Conservation (phyloP, 2,329 filamentous ascomycete genomes). For the Chaetomiaceae sp. region DNA sequence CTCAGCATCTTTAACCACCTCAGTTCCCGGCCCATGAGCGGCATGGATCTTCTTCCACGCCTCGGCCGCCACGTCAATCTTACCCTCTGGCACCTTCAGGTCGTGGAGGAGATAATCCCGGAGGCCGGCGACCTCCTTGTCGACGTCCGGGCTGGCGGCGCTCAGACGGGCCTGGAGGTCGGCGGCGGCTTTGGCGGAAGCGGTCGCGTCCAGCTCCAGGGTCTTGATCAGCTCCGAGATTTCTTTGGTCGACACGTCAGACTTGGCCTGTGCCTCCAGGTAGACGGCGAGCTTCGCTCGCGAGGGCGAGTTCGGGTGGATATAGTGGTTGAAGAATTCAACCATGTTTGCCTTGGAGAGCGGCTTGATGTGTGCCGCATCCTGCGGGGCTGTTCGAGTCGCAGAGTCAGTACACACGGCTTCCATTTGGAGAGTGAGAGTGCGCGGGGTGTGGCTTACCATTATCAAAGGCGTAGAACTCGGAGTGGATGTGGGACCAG, state of each 20-base stretch:
- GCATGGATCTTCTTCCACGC: slow-evolving; percentile 35
- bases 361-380: slow-evolving; percentile 68
- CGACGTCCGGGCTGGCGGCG: slow-evolving; percentile 40
- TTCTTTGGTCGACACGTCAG: slow-evolving; percentile 41
- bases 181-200: slow-evolving; percentile 31
- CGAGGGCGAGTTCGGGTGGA: slow-evolving; percentile 66
- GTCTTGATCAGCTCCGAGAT: slow-evolving; percentile 38
- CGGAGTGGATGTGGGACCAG: slow-evolving; percentile 79
- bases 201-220: slow-evolving; percentile 32
- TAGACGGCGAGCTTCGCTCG: slow-evolving; percentile 85
- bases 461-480: slow-evolving; percentile 86
- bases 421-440: background rate
- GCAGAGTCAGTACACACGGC: slow-evolving; percentile 5
- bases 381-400: slow-evolving; percentile 57
- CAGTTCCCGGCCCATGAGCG: slow-evolving; percentile 29
- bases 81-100: slow-evolving; percentile 45
- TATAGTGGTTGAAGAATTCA: slow-evolving; percentile 71
- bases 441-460: slow-evolving; percentile 50
- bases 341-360: slow-evolving; percentile 77
- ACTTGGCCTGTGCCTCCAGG: slow-evolving; percentile 66
- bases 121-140: slow-evolving; percentile 47
- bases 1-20: slow-evolving; percentile 24
- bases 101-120: slow-evolving; percentile 47
- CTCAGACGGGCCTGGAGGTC: slow-evolving; percentile 34
- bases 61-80: slow-evolving; percentile 41